Evolutionary conservation across 192 early-diverging fungal genomes (phyloP), one percentile per base, ranked within the genome.

Genomic region (Geosiphon pyriformis): DNA sequence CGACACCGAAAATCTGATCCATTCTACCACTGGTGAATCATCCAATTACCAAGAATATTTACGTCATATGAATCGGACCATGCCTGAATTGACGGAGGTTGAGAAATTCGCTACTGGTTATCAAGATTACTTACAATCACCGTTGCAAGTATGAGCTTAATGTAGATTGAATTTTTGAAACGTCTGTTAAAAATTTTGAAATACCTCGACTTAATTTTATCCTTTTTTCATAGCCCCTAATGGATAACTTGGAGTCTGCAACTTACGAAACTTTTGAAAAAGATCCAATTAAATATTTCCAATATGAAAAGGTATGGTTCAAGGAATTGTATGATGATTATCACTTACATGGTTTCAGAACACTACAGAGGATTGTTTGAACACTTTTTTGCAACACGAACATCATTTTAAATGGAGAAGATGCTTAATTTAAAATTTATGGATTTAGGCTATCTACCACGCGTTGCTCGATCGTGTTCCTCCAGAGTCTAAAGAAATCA

Each of bases 221-320:
- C 53, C 27, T 17, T 49, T 25, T 15, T 68, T n/a, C 23, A 47
- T 78, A 93, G 83, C 97, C 97, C 11, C 78, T 99, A 26, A 94
- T 94, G 87, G 92, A 98, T 67, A 91, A 99, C 67, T 80, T 99
- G 32, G 94, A 94, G 52, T 90, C 91, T 7, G 86, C 82, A 3
- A 98, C 94, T 1, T 99, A 99, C 76, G 92, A 94, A 76, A 91
- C 91, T 0, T 99, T 98, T 79, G 97, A 98, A 73, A 90, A 88
- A 52, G 94, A 97, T 75, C 89, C 90, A 15, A 83, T 93, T 46
- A 99, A 99, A 73, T 99, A 99, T 77, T 78, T 85, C 53, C 84
- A 86, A 67, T 98, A 98, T 74, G 93, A 96, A 72, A 69, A 80
- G 68, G 91, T 80, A 67, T 53, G 62, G 31, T 17, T 72, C 11